A percentile compares a stretch with the other conserved stretches of the same genome.
Evolutionary conservation across 129 eudicot species (phyloP).

Genomic region (Arctium lappa): DNA sequence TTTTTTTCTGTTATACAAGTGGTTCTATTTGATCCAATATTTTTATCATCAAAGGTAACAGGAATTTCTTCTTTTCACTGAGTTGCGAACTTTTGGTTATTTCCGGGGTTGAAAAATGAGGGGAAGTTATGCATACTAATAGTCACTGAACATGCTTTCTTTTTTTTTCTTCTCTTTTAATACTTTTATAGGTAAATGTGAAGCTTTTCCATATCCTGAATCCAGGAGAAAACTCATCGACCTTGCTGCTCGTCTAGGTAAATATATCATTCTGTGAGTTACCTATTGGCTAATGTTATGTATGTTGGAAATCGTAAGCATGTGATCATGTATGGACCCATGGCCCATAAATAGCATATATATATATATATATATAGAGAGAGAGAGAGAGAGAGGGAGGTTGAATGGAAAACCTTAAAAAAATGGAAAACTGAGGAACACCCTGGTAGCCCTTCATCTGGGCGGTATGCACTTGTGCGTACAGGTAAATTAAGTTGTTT

Average conservation of each 20-base stretch:
- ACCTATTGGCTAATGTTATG: slow-evolving; percentile 4
- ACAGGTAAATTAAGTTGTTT: neutral
- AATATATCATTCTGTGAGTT: slow-evolving; percentile 40
- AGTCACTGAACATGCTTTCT: neutral
- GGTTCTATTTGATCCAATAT: neutral
- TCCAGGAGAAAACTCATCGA: slow-evolving; percentile 41
- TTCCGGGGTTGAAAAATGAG: neutral
- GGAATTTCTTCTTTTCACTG: neutral
- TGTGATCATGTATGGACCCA: neutral
- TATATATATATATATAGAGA: no score
- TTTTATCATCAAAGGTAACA: neutral
- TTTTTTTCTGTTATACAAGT: neutral
- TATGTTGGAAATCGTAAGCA: slow-evolving; percentile 5
- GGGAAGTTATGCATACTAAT: neutral
- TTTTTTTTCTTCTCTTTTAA: neutral
- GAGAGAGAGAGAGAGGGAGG: neutral
- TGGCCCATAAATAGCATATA: neutral
- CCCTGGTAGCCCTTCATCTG: neutral
- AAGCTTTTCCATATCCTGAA: slow-evolving; percentile 44
- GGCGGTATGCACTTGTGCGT: neutral
- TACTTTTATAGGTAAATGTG: slow-evolving; percentile 44
- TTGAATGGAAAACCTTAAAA: neutral
- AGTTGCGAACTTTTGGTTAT: neutral
- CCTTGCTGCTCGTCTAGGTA: slow-evolving; percentile 51
- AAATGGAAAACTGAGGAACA: neutral